These are phyloP conservation scores for Cenococcum geophilum DNA, from an alignment of 495 filamentous ascomycete species.

Conservation along the genomic window DNA sequence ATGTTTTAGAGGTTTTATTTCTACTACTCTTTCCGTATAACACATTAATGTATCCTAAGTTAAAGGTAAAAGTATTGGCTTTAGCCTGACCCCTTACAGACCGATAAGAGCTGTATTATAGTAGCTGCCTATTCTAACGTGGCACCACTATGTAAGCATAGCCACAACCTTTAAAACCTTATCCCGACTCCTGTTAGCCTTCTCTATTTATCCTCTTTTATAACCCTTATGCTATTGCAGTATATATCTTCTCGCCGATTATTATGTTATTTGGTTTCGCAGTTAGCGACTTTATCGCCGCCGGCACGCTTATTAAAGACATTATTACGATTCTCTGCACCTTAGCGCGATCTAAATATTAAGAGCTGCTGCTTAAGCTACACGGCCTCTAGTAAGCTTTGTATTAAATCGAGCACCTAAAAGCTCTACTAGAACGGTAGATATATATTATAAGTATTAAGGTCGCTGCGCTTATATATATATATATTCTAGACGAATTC, in stretches of 20 bases:
- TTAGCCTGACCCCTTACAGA: not conserved
- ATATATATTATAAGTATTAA: conserved; percentile 1
- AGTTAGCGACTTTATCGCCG: conserved; percentile 6
- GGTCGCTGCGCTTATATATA: conserved; percentile 12
- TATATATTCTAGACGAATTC: conserved; percentile 10
- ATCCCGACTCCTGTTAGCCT: not conserved
- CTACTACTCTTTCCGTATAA: too few species aligned
- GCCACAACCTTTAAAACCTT: not conserved
- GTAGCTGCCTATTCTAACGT: not conserved
- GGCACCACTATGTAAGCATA: too few species aligned
- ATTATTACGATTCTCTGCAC: conserved; percentile 1
- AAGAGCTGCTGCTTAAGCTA: conserved; percentile 12
- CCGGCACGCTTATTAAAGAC: conserved; percentile 4
- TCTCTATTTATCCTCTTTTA: not conserved
- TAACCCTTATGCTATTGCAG: not conserved
- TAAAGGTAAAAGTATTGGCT: not conserved
- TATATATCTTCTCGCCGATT: not conserved
- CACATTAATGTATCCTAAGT: conserved; percentile 23
- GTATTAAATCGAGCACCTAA: conserved; percentile 9
- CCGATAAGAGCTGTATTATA: not conserved
- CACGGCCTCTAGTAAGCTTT: conserved; percentile 7
- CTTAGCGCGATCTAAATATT: conserved; percentile 8
- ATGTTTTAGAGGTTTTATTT: too few species aligned
- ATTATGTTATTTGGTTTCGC: conserved; percentile 9
- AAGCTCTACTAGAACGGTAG: not conserved